These are phyloP conservation scores for Saccharum hybrid DNA, from an alignment of 202 grass and related monocot genomes.

Conservation along the genomic window DNA sequence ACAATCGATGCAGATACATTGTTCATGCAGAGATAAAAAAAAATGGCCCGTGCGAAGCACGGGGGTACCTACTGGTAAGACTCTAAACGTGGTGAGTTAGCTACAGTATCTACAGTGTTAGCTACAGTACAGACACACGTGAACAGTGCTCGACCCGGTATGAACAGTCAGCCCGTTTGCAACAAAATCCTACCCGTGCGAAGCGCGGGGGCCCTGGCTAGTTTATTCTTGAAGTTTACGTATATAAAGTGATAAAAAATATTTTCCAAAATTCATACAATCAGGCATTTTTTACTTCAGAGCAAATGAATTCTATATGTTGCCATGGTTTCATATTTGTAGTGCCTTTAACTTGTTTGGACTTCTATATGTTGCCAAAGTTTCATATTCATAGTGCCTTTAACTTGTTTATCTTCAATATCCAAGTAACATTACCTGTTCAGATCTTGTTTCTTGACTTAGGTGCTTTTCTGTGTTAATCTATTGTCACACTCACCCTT, in stretches of 20 bases:
- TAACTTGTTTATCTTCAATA: slow-evolving; percentile 16
- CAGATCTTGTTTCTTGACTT: neutral
- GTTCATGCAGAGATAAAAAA: no score
- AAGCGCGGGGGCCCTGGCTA: no score
- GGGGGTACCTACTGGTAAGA: no score
- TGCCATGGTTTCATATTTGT: slow-evolving; percentile 11
- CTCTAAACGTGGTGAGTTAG: no score
- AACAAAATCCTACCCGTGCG: no score
- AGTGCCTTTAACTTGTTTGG: slow-evolving; percentile 7
- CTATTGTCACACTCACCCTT: slow-evolving; percentile 28
- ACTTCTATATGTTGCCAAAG: neutral
- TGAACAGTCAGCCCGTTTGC: no score
- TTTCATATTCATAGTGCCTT: slow-evolving; percentile 17
- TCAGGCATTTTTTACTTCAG: neutral
- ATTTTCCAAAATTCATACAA: slow-evolving; percentile 20
- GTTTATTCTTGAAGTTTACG: slow-evolving; percentile 21
- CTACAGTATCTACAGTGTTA: no score
- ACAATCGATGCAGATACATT: no score
- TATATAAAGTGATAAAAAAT: neutral
- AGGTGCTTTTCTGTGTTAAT: slow-evolving; percentile 15
- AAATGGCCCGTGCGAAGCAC: no score
- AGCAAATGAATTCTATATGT: neutral
- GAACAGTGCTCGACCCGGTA: no score
- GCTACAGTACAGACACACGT: no score
- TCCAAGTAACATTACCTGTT: neutral